These are phyloP conservation scores for Clavulina sp. DNA, from an alignment of 768 basidiomycete species.

Conservation along the genomic window DNA sequence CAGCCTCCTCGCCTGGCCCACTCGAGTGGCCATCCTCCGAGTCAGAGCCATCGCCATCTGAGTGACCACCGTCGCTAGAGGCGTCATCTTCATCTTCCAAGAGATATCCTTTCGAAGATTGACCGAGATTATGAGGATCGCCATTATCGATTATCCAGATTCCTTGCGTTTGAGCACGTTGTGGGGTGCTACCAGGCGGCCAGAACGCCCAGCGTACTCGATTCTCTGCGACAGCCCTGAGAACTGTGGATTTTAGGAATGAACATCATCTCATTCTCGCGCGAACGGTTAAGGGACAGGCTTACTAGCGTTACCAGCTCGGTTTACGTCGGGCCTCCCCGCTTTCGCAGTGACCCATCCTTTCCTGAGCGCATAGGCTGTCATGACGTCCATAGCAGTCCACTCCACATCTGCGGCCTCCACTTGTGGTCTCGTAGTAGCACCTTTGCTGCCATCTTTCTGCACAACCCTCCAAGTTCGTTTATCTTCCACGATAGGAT, in stretches of 20 bases:
- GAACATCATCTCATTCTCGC: neutral
- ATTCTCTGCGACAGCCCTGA: conserved; percentile 71
- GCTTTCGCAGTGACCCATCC: conserved; percentile 86
- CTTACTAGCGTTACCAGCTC: conserved; percentile 81
- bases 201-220: conserved; percentile 71
- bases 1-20: neutral
- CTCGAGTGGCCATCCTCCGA: neutral
- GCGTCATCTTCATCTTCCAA: conserved; percentile 20
- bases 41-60: neutral
- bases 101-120: conserved; percentile 20
- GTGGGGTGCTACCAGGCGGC: conserved; percentile 24
- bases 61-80: conserved; percentile 2
- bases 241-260: conserved; percentile 28
- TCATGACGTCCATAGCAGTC: conserved; percentile 79
- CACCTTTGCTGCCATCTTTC: neutral
- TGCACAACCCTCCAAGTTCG: conserved; percentile 56
- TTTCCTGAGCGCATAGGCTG: conserved; percentile 55
- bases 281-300: conserved; percentile 11
- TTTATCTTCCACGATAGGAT: conserved; percentile 35
- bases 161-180: conserved; percentile 17
- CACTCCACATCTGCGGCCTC: conserved; percentile 25
- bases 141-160: conserved; percentile 37
- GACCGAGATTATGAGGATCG: conserved; percentile 11
- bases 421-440: neutral
- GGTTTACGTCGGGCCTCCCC: conserved; percentile 71